Evolutionary conservation across 495 filamentous ascomycete species (phyloP).

Genomic region (Aspergillus cristatus): DNA sequence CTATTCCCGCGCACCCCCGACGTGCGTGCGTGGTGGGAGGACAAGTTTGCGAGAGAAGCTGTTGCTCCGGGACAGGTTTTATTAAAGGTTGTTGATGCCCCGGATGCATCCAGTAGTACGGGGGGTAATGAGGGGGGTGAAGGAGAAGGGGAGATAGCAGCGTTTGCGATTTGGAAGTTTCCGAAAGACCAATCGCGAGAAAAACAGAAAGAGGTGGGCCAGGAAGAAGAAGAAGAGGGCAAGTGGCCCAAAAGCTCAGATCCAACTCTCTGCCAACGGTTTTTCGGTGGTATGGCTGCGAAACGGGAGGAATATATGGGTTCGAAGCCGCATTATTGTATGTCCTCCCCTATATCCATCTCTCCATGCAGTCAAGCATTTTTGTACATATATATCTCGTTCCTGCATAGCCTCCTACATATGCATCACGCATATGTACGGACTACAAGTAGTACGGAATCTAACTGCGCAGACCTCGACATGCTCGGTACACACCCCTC

Average conservation of each 20-base stretch:
- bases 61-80: neutral
- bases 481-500: constrained; percentile 25
- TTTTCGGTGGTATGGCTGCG: constrained; percentile 15
- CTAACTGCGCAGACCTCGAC: constrained; percentile 18
- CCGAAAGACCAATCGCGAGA: constrained; percentile 6
- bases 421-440: neutral
- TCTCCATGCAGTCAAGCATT: neutral
- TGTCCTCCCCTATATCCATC: constrained; percentile 1
- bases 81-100: constrained; percentile 1
- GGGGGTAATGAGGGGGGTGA: neutral
- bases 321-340: constrained; percentile 19
- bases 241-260: constrained; percentile 12
- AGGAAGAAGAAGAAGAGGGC: neutral
- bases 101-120: neutral
- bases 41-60: neutral
- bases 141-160: constrained; percentile 5
- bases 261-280: constrained; percentile 12
- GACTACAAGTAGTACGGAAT: too few species aligned
- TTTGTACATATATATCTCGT: constrained; percentile 5
- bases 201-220: neutral
- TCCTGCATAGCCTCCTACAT: constrained; percentile 15
- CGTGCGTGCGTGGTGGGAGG: constrained; percentile 10
- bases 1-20: constrained; percentile 19
- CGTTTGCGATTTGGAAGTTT: constrained; percentile 19
- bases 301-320: constrained; percentile 15